Evolutionary conservation across 179 eudicot genomes (phyloP), one percentile per base, ranked within the genome.

Genomic region (Nepenthes alata): DNA sequence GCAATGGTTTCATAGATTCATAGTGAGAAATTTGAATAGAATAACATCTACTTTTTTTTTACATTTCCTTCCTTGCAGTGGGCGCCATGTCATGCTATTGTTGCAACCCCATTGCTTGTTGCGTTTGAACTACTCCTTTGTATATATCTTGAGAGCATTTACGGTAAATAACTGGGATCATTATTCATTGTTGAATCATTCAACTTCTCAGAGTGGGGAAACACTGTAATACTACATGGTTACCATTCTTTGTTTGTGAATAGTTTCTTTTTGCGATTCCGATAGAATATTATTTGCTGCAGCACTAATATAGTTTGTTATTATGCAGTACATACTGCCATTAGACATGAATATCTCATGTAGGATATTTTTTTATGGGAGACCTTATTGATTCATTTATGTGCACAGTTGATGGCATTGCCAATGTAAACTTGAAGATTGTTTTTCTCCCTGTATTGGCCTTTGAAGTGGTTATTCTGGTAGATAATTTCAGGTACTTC

Each of bases 21-120:
- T 52, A 52, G 16, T 16, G 6, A 52, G 16, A 52, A 52, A 12
- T 47, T 3, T 25, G 47, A 37, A 35, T 7, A 35, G 57, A 13
- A 12, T 10, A 38, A 13, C 59, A 58, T 59, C 47, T 53, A 63
- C 25, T 61, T 59, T 49, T 14, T 72, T 74, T 25, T 44, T 60
- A 53, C 50, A 47, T 76, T 38, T 37, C 25, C 66, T 13, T 14
- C 35, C 61, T 62, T 47, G 65, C 85, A 91, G 98, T 91, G 98
- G 98, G 95, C 96, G 47, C 98, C 98, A 10, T 91, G 98, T 70
- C 98, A 91, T 83, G 88, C 96, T 62, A 73, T 91, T 55, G 85
- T 86, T 64, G 96, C 98, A 10, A 76, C 84, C 52, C 98, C 98
- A 63, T 83, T 91, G 83, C 78, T 91, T 73, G 69, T 89, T 64